These are phyloP conservation scores for Serendipita sp. DNA, from an alignment of 1,284 basidiomycete species.

Conservation along the genomic window DNA sequence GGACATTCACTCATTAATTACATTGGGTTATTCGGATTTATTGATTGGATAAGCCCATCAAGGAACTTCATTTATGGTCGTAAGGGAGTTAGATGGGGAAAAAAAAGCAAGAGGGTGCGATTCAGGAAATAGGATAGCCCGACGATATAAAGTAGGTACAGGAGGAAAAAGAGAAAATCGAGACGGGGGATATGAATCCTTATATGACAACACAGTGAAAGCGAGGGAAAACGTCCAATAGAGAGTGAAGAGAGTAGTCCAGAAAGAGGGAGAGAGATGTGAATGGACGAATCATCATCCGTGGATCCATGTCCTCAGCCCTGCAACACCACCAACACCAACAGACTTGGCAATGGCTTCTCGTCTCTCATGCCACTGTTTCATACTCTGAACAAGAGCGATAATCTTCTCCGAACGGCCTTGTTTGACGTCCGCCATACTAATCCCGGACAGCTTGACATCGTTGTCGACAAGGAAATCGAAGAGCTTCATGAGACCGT, in stretches of 20 bases:
- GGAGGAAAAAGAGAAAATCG: background rate
- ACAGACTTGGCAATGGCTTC: slow-evolving; percentile 38
- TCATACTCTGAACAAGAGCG: slow-evolving; percentile 62
- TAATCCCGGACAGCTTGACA: slow-evolving; percentile 71
- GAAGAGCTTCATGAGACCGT: slow-evolving; percentile 77
- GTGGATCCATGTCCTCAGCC: background rate
- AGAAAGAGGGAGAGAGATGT: background rate
- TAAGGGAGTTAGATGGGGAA: no score
- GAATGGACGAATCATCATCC: background rate
- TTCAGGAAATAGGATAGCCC: no score
- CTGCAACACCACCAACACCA: slow-evolving; percentile 25
- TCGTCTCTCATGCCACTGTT: slow-evolving; percentile 62
- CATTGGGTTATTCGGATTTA: no score
- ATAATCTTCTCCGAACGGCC: slow-evolving; percentile 67
- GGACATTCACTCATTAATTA: no score
- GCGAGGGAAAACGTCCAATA: background rate
- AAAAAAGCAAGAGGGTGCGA: no score
- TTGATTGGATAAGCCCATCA: no score
- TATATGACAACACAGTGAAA: background rate
- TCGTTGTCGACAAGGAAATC: slow-evolving; percentile 82
- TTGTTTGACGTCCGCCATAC: slow-evolving; percentile 77
- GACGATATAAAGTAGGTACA: no score
- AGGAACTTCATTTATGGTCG: no score
- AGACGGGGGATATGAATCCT: background rate
- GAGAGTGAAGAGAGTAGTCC: background rate